Evolutionary conservation across 1,139 yeast species (phyloP).

Genomic region (Pichia sp.): DNA sequence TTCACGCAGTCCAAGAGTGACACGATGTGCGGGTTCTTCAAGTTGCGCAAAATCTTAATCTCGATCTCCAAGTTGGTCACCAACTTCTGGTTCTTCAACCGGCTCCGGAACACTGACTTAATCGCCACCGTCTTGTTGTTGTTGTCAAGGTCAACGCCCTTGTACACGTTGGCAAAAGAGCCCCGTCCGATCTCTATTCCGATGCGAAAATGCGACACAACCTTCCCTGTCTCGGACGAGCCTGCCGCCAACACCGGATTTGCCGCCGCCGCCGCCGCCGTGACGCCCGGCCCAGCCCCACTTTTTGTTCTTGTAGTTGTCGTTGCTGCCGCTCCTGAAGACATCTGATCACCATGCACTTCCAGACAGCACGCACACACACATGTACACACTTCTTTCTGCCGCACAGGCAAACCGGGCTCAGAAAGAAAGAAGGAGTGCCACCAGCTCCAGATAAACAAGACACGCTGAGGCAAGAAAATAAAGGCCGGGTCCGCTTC

Average conservation of each 20-base stretch:
- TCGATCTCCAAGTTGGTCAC: constrained; percentile 89
- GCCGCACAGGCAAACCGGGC: background rate
- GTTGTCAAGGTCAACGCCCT: constrained; percentile 49
- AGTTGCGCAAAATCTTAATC: constrained; percentile 74
- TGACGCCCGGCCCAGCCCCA: no score
- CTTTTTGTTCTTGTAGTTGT: background rate
- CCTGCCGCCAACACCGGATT: constrained; percentile 8
- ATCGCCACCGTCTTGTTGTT: constrained; percentile 64
- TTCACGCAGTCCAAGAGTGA: constrained; percentile 77
- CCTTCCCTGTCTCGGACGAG: constrained; percentile 14
- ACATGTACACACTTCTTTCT: background rate
- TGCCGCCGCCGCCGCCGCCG: background rate
- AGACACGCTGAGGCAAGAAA: background rate
- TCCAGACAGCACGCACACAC: background rate
- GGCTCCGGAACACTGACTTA: constrained; percentile 79
- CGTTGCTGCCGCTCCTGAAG: background rate
- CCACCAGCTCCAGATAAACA: background rate
- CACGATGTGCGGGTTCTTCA: constrained; percentile 92
- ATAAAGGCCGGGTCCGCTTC: no score
- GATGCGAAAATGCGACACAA: constrained; percentile 45
- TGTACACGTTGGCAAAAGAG: constrained; percentile 90
- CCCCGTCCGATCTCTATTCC: constrained; percentile 89
- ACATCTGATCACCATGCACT: background rate
- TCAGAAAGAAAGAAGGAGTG: background rate
- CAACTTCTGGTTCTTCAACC: constrained; percentile 78